Conservation (phyloP, 2,329 filamentous ascomycete genomes). For the Tolypocladium guangdongense region DNA sequence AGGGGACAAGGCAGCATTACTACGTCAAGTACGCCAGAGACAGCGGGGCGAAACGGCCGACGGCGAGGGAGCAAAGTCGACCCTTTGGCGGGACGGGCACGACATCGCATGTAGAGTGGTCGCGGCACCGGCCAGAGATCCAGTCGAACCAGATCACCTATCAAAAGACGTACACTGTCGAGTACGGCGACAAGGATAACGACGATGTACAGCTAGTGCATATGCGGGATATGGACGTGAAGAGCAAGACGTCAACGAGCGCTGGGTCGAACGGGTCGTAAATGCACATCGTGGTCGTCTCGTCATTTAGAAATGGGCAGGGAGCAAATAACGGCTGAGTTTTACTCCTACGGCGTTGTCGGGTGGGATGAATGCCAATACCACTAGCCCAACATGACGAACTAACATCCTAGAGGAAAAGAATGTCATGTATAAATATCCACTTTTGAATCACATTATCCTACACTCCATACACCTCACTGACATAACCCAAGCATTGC, state of each 20-base stretch:
- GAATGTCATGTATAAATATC: background rate
- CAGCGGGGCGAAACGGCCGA: slow-evolving; percentile 4
- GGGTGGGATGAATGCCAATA: background rate
- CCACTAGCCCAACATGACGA: background rate
- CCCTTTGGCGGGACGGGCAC: slow-evolving; percentile 10
- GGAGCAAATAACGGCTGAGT: background rate
- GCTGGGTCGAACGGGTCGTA: background rate
- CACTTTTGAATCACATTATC: background rate
- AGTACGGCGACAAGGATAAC: slow-evolving; percentile 15
- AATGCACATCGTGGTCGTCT: background rate
- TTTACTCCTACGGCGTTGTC: background rate
- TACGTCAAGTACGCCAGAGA: slow-evolving; percentile 13
- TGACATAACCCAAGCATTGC: too few species aligned
- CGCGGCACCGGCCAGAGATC: slow-evolving; percentile 7
- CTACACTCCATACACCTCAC: too few species aligned
- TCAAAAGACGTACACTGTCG: slow-evolving; percentile 23
- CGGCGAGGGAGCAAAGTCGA: slow-evolving; percentile 5
- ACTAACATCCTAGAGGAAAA: background rate
- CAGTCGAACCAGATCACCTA: slow-evolving; percentile 18
- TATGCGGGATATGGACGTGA: slow-evolving; percentile 13
- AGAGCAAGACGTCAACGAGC: background rate
- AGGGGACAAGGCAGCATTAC: slow-evolving; percentile 18
- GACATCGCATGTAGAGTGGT: slow-evolving; percentile 12
- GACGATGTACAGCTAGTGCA: slow-evolving; percentile 22
- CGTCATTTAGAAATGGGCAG: background rate